Evolutionary conservation across 2,329 filamentous ascomycete species (phyloP), one percentile per base, ranked within the genome.

Genomic region (Colletotrichum sp.): DNA sequence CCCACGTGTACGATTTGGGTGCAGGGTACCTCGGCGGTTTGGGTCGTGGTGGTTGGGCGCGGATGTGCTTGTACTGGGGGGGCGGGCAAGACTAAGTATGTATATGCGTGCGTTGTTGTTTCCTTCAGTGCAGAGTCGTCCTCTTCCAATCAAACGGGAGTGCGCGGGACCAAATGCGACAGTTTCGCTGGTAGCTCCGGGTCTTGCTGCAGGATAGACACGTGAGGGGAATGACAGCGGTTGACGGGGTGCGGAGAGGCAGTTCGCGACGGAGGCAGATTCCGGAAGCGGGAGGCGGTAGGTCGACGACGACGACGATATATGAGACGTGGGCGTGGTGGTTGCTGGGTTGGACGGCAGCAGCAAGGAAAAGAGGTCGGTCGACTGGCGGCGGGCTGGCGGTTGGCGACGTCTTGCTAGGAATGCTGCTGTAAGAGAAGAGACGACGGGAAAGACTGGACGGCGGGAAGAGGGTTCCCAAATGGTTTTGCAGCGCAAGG

Each of bases 41-140:
- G 64, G 52, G 36, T 70, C 28, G 74, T 28, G 74, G 71, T 76
- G 74, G 74, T 76, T 76, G 74, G 74, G 74, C 73, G 55, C 64
- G 61, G 68, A 39, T 34, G 30, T 74, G 70, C 60, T 60, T 58
- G 43, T 62, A 66, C 68, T 71, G 64, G 66, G 74, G 58, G 65
- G 66, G 55, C 56, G 34, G 56, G 66, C 66, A 71, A 25, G 71
- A 76, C 66, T 70, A 74, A 70, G 71, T 62, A 65, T 75, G 71
- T 62, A 60, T 73, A 73, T 76, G 74, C 66, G 74, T 76, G 71
- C 71, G 71, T 76, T 76, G 74, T 75, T 76, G 71, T 76, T 76
- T 32, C 30, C 61, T 58, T 60, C 56, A 48, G 66, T 55, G 71
- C 71, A 66, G 71, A 75, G 56, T 55, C 66, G 58, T 76, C 66